Base-by-base conservation (phyloP, 257 asterid species). In the Solanum pinnatisectum region DNA sequence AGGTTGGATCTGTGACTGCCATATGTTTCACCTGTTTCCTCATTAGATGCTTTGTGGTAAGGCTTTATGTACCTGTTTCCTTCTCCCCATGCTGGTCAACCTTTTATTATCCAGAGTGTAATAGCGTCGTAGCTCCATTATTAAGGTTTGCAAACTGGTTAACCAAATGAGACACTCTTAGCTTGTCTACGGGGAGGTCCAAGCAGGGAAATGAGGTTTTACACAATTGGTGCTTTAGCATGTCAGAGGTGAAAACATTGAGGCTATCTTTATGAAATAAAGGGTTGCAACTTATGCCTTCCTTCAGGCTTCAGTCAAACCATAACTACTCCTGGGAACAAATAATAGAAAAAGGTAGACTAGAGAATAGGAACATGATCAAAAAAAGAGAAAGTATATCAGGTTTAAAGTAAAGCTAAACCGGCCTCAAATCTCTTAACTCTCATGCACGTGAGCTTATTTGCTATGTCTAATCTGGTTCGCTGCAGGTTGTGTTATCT, bases 1-100 rank as follows among this genome's bases (percentile, higher is more conserved):
- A 96, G 99, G 99, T 96, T 85, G 98, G 99, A 91, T 96, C 95
- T 67, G 99, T 96, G 89, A 96, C 99, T 11, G 98, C 97, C 46
- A 94, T 95, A 92, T 96, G 98, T 92, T 96, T 95, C 93, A 91
- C 94, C 85, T 96, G 98, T 90, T 96, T 96, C 90, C 95, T 96
- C 73, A 90, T 96, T 89, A 91, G 99, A 86, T 94, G 98, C 91
- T 95, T 94, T 63, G 96, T 95, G 98, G 99, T 96, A 91, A 91
- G 98, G 73, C 73, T 86, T 86, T 46, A 44, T 67, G 68, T 87
- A 22, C 49, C 65, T 85, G 78, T 81, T 72, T n/a, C 30, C 6
- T 23, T 44, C 22, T 86, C 46, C 33, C 42, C 5, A 30, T 49
- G 42, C 27, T 40, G 84, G 60, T 49, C 68, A 82, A 49, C 85